These are phyloP conservation scores for Cryptococcus hybrid DNA, from an alignment of 1,284 basidiomycete species.

Conservation along the genomic window DNA sequence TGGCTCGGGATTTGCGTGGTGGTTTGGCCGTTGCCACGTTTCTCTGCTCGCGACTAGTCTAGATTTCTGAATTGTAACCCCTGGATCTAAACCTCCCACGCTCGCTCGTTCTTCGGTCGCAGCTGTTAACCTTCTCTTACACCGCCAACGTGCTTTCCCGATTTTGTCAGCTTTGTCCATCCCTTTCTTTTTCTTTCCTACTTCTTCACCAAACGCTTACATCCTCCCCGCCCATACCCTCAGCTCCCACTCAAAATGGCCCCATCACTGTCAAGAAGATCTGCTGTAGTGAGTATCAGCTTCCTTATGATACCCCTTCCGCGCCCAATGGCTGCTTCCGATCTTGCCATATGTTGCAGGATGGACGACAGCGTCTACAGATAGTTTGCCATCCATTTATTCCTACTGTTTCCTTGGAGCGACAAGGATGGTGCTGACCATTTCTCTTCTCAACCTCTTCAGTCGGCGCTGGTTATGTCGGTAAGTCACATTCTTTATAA, in stretches of 20 bases:
- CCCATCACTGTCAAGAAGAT: constrained; percentile 72
- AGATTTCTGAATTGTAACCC: too few relatives aligned
- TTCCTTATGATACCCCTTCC: constrained; percentile 6
- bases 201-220: neutral
- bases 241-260: constrained; percentile 37
- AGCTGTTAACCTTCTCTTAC: too few relatives aligned
- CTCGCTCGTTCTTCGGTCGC: too few relatives aligned
- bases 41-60: too few relatives aligned
- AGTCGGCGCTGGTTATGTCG: constrained; percentile 97
- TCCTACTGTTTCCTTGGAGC: neutral
- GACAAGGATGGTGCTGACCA: constrained; percentile 9
- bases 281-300: constrained; percentile 75
- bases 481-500: constrained; percentile 55
- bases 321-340: neutral
- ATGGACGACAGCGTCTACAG: too few relatives aligned
- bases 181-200: neutral
- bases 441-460: constrained; percentile 5
- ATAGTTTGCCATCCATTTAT: neutral
- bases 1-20: too few relatives aligned
- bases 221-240: constrained; percentile 1
- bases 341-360: neutral
- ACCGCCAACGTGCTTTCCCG: too few relatives aligned
- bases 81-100: too few relatives aligned
- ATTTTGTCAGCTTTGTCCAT: too few relatives aligned
- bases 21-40: too few relatives aligned